Base-by-base conservation (phyloP, 2,329 filamentous ascomycete species). In the Colletotrichum melonis region DNA sequence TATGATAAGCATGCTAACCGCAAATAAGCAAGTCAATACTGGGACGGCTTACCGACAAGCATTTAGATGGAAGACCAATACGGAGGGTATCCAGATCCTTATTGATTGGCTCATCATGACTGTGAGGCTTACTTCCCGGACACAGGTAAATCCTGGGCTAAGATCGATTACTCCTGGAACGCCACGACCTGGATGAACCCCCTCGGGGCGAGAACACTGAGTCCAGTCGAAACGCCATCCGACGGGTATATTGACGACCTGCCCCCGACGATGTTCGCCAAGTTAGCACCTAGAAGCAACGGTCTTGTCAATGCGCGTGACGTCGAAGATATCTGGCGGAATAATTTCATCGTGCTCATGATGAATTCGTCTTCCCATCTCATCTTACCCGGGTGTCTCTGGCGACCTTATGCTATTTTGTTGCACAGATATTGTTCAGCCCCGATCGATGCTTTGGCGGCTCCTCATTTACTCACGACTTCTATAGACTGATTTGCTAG, bases 301-400 rank as follows among this genome's bases (percentile, higher is more conserved):
- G 91, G 92, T 8, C 92, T 83, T 75, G 84, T 87, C 22, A 87
- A 88, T 68, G 83, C 87, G 1, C 82, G 87, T n/a, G 89, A 91
- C 72, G 87, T 92, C 1, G 90, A 93, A 77, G 89, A 91, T 49
- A 86, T 92, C 38, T 92, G 90, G 91, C 83, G 87, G 88, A 92
- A 76, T 94, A 94, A 81, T 94, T 93, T 77, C 94, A 95, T 79
- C 86, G 92, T 32, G 92, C 95, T 80, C 92, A 94, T 74, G 92
- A 95, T 76, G 91, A 93, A 76, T 94, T 94, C 74, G 88, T 94
- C 65, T 94, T 95, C 77, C 92, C 0, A 92, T 95, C 81, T 94
- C 93, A 0, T 92, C 94, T 46, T 93, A 95, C 80, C 93, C 93
- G 0, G 93, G 95, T 78, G 91, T 93, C 0, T 91, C 89, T 3